These are phyloP conservation scores for Keqinozyma sinolaborantium DNA, from an alignment of 1,139 yeast genomes.

Conservation along the genomic window DNA sequence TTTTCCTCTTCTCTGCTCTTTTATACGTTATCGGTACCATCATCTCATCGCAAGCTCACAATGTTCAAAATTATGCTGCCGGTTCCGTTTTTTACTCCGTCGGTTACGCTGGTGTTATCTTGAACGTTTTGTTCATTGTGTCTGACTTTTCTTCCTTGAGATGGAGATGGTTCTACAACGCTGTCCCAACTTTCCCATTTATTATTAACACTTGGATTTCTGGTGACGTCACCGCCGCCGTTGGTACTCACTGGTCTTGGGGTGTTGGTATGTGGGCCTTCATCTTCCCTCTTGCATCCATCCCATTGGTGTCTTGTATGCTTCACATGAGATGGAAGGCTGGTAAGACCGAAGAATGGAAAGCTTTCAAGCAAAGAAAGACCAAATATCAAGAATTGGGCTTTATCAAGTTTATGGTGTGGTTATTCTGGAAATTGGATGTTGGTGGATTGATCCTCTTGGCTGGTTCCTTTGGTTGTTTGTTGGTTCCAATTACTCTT, in stretches of 20 bases:
- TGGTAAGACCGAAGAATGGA: conserved; percentile 33
- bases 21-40: conserved; percentile 69
- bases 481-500: conserved; percentile 6
- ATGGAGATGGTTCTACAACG: conserved; percentile 63
- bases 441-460: conserved; percentile 4
- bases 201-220: conserved; percentile 75
- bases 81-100: conserved; percentile 68
- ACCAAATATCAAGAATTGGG: conserved; percentile 24
- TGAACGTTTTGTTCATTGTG: conserved; percentile 51
- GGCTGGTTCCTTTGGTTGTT: conserved; percentile 5
- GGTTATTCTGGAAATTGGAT: conserved; percentile 5
- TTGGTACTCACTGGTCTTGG: conserved; percentile 22
- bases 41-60: conserved; percentile 64
- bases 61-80: conserved; percentile 65
- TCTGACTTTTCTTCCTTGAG: conserved; percentile 65
- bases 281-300: conserved; percentile 32
- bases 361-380: conserved; percentile 17
- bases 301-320: conserved; percentile 29
- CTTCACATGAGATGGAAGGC: conserved; percentile 33
- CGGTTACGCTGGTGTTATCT: conserved; percentile 63
- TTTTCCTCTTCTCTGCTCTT: conserved; percentile 49
- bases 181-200: conserved; percentile 64
- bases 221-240: conserved; percentile 46
- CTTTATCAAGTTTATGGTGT: conserved; percentile 6
- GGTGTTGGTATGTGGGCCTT: conserved; percentile 41